Evolutionary conservation across 2,329 filamentous ascomycete species (phyloP).

Genomic region (Tolypocladium endophyticum): DNA sequence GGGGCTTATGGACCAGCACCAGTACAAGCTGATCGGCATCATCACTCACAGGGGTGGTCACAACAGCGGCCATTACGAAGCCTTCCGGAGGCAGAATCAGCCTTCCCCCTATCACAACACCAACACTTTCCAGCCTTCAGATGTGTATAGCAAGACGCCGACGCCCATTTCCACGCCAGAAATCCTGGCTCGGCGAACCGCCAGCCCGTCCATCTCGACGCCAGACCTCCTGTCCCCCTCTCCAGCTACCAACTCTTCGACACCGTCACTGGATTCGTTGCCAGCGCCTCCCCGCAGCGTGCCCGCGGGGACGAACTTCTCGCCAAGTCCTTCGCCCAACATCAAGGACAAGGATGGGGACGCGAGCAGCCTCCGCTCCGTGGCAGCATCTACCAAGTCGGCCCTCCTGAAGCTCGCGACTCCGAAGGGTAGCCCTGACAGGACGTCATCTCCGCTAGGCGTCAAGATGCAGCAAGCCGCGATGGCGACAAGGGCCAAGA

Average conservation of each 20-base stretch:
- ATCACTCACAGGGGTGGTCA: constrained; percentile 95
- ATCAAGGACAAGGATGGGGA: constrained; percentile 34
- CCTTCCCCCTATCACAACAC: constrained; percentile 74
- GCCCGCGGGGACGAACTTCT: constrained; percentile 15
- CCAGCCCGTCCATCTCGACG: constrained; percentile 34
- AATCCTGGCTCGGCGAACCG: constrained; percentile 23
- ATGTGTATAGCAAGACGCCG: constrained; percentile 57
- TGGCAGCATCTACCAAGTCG: constrained; percentile 45
- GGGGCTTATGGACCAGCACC: constrained; percentile 63
- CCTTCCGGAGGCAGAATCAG: constrained; percentile 77
- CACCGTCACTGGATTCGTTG: constrained; percentile 25
- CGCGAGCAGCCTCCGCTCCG: constrained; percentile 41
- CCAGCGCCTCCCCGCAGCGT: constrained; percentile 19
- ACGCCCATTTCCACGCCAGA: constrained; percentile 40
- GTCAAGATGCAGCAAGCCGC: constrained; percentile 9
- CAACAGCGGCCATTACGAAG: constrained; percentile 94
- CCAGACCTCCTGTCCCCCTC: constrained; percentile 33
- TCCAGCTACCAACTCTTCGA: constrained; percentile 22
- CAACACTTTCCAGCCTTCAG: constrained; percentile 65
- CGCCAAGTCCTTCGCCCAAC: constrained; percentile 13
- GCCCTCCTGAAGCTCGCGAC: constrained; percentile 38
- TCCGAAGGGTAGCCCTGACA: constrained; percentile 18
- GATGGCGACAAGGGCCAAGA: constrained; percentile 31
- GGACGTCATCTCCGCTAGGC: constrained; percentile 9
- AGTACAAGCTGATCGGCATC: constrained; percentile 75